Evolutionary conservation across 129 eudicot species (phyloP), one percentile per base, ranked within the genome.

Genomic region (Solidago caesia): DNA sequence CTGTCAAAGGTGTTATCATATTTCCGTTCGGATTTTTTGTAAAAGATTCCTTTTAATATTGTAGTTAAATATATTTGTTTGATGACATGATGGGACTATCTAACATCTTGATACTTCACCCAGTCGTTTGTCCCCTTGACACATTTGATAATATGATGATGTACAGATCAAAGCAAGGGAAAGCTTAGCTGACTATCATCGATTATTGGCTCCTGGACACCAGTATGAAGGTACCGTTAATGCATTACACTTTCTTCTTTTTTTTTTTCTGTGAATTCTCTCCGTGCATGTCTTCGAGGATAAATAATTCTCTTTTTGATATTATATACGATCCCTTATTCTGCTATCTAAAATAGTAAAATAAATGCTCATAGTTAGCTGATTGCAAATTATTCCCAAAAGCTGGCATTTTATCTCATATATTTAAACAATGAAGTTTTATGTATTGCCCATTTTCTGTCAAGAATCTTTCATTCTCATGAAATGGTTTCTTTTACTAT

Each of bases 111-210:
- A 68, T 68, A n/a, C 27, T 68, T 6, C 14, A 27, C 29, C 44
- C 46, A 42, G n/a, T 44, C 10, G 26, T 33, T 51, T 61, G 64
- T 53, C 72, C 29, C 2, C 51, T 12, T 45, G 49, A 60, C 78
- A 46, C 16, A 12, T 67, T 53, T 27, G 64, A 14, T 75, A 13
- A 71, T 64, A 41, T 49, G 48, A 72, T 67, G n/a, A 49, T 46
- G 58, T 52, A 48, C 96, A 93, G 98, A 69, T 88, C 46, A 77
- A 84, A 78, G 96, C 96, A 6, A 70, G 86, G 45, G 86, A 84
- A 77, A 58, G 74, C 47, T 84, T 90, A 72, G 96, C 91, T 71
- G 96, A 93, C 85, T 93, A 90, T 75, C 94, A 89, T 81, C 96
- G 98, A 21, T 68, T 90, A 76, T 79, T 90, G 63, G 89, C 85